Evolutionary conservation across 495 filamentous ascomycete species (phyloP).

Genomic region (Trichocladium uniseriatum): DNA sequence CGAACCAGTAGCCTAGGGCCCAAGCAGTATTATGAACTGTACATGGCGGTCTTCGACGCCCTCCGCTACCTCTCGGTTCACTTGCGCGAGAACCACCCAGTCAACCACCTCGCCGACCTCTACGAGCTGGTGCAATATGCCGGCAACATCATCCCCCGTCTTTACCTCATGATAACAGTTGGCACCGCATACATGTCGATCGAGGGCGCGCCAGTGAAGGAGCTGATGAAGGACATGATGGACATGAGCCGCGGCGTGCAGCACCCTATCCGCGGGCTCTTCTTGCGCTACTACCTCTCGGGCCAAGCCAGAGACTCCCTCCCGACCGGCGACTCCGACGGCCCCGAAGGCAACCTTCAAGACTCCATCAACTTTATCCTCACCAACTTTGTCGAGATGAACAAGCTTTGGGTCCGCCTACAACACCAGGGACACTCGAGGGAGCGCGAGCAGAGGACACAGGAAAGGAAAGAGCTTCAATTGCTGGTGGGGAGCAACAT

Average conservation of each 20-base stretch:
- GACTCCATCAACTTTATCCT: conserved; percentile 95
- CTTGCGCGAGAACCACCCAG: conserved; percentile 91
- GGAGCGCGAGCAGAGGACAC: conserved; percentile 84
- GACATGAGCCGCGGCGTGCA: conserved; percentile 98
- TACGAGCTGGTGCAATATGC: conserved; percentile 99
- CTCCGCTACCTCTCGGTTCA: conserved; percentile 93
- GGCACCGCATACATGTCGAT: conserved; percentile 99
- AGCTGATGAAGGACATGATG: conserved; percentile 99
- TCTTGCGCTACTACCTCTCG: conserved; percentile 89
- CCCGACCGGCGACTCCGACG: conserved; percentile 71
- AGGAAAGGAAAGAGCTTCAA: conserved; percentile 91
- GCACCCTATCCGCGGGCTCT: conserved; percentile 88
- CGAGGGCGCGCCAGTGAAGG: conserved; percentile 95
- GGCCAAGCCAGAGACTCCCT: conserved; percentile 87
- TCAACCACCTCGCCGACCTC: conserved; percentile 94
- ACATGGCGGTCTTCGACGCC: conserved; percentile 98
- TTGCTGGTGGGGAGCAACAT: conserved; percentile 92
- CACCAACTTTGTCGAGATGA: conserved; percentile 99
- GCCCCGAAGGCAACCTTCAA: conserved; percentile 92
- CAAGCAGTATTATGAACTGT: conserved; percentile 98
- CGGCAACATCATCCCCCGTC: conserved; percentile 89
- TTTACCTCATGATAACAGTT: conserved; percentile 98
- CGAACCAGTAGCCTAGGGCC: conserved; percentile 91
- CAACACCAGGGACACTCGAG: conserved; percentile 97
- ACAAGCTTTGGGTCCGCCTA: conserved; percentile 95